Evolutionary conservation across 306 rosid genomes (phyloP).

Genomic region (Castanea sativa): DNA sequence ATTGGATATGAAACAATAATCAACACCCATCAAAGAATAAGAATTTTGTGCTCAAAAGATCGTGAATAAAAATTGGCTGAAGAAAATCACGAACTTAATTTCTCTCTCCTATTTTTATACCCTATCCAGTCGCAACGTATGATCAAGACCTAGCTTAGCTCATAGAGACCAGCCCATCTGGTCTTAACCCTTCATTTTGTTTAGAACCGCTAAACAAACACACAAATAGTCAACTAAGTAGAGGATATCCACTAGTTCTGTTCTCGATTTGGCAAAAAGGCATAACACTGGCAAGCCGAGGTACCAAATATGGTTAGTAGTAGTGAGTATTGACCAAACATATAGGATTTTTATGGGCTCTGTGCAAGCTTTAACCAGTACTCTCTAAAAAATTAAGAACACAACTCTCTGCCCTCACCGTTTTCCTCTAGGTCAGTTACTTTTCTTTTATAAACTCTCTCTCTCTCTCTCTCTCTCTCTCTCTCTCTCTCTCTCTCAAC

Average conservation of each 20-base stretch:
- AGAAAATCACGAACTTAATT: neutral
- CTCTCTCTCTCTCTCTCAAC: neutral
- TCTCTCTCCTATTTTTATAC: neutral
- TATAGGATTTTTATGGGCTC: constrained; percentile 33
- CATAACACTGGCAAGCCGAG: constrained; percentile 52
- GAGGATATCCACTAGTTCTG: constrained; percentile 33
- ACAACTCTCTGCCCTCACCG: constrained; percentile 17
- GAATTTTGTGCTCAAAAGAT: no score
- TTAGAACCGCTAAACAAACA: constrained; percentile 4
- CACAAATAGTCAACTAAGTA: constrained; percentile 35
- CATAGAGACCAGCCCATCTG: neutral
- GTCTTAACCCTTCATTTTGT: neutral
- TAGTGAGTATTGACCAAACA: constrained; percentile 61
- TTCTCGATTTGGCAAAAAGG: constrained; percentile 69
- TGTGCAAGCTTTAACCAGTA: neutral
- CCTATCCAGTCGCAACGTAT: neutral
- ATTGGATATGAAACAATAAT: no score
- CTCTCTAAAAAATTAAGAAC: constrained; percentile 14
- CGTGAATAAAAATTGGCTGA: neutral
- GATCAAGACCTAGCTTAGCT: no score
- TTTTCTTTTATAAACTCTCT: neutral
- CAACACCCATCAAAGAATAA: no score
- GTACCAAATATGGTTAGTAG: constrained; percentile 51
- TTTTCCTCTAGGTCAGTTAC: constrained; percentile 31
- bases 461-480: constrained; percentile 10